Conservation (phyloP, 495 filamentous ascomycete genomes). For the Neurospora africana region DNA sequence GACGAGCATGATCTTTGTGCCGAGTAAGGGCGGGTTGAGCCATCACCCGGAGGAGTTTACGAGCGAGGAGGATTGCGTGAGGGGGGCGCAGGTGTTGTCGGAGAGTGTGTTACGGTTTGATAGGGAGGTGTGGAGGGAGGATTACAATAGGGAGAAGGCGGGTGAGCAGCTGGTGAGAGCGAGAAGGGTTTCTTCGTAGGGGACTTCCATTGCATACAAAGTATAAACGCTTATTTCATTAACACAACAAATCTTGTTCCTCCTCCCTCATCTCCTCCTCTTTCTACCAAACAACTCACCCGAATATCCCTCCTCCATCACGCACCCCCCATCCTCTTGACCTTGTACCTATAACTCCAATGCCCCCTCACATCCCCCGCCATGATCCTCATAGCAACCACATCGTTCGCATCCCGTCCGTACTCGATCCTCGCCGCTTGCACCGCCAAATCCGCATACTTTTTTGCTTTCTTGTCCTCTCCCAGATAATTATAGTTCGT, state of each 20-base stretch:
- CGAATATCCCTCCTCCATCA: background rate
- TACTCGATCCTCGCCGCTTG: conserved; percentile 21
- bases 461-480: conserved; percentile 12
- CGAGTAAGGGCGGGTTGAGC: conserved; percentile 36
- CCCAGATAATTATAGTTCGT: conserved; percentile 30
- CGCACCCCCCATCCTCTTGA: conserved; percentile 20
- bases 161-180: background rate
- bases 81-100: conserved; percentile 27
- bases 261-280: background rate
- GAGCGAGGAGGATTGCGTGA: conserved; percentile 30
- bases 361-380: conserved; percentile 14
- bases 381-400: conserved; percentile 14
- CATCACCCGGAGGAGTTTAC: conserved; percentile 41
- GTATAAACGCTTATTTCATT: too few relatives aligned
- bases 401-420: conserved; percentile 14
- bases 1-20: conserved; percentile 43
- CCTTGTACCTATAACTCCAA: conserved; percentile 11
- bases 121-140: background rate
- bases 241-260: too few relatives aligned
- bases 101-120: conserved; percentile 31
- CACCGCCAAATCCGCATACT: conserved; percentile 19
- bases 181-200: too few relatives aligned
- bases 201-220: too few relatives aligned
- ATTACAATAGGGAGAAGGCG: background rate
- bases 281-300: background rate